A percentile compares a stretch with the other conserved stretches of the same genome.
These are phyloP conservation scores for Fusarium staphyleae DNA, from an alignment of 2,329 filamentous ascomycete species.

Conservation along the genomic window DNA sequence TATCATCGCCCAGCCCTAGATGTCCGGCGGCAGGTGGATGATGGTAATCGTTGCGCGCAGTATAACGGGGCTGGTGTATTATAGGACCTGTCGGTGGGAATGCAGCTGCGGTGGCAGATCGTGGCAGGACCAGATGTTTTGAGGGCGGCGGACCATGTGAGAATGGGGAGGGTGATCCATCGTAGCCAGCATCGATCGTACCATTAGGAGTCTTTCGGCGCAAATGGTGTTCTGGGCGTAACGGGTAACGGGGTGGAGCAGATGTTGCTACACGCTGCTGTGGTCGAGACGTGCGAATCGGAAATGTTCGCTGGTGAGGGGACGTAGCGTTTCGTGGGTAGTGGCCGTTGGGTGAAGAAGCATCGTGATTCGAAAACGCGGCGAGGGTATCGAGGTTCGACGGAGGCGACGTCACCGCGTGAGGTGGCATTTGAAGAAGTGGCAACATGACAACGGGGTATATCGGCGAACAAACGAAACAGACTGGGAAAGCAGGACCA, in stretches of 20 bases:
- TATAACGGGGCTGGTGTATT: constrained; percentile 23
- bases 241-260: constrained; percentile 32
- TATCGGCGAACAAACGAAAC: constrained; percentile 36
- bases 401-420: constrained; percentile 55
- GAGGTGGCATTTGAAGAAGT: constrained; percentile 59
- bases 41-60: constrained; percentile 14
- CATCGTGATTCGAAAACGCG: constrained; percentile 28
- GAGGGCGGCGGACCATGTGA: constrained; percentile 75
- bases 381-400: constrained; percentile 50
- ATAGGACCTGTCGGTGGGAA: constrained; percentile 22
- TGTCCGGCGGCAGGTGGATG: constrained; percentile 23
- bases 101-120: constrained; percentile 41
- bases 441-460: constrained; percentile 55
- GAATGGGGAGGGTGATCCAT: constrained; percentile 79
- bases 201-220: constrained; percentile 93
- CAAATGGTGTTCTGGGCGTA: constrained; percentile 73
- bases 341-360: constrained; percentile 21
- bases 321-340: constrained; percentile 43
- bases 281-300: constrained; percentile 45
- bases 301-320: constrained; percentile 41
- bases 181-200: constrained; percentile 90
- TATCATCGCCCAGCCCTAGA: constrained; percentile 22
- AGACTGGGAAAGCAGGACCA: constrained; percentile 39
- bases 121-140: constrained; percentile 83
- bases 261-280: constrained; percentile 29